Conservation (phyloP, 345 rosid genomes). For the Eucalyptus sp. region DNA sequence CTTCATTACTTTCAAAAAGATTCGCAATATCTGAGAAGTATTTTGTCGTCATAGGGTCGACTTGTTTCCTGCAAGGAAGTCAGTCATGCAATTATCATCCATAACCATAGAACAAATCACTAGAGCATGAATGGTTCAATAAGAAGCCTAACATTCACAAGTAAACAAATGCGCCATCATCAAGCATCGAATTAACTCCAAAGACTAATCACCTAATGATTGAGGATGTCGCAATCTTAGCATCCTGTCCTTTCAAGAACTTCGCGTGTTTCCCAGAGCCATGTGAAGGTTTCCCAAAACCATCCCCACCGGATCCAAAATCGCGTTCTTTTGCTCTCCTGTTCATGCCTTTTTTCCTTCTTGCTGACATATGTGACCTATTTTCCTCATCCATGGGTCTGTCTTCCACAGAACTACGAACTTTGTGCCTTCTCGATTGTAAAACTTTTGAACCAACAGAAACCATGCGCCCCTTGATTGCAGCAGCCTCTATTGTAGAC, state of each 20-base stretch:
- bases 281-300: slow-evolving; percentile 13
- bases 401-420: slow-evolving; percentile 7
- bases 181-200: neutral
- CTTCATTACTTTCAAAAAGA: slow-evolving; percentile 66
- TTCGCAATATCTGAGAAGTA: slow-evolving; percentile 75
- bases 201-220: slow-evolving; percentile 29
- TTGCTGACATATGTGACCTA: slow-evolving; percentile 22
- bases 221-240: slow-evolving; percentile 27
- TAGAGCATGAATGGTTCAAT: neutral
- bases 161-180: neutral
- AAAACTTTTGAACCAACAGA: slow-evolving; percentile 48
- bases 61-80: slow-evolving; percentile 50
- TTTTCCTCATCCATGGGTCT: slow-evolving; percentile 40
- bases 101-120: neutral
- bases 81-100: neutral
- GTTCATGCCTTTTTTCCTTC: slow-evolving; percentile 25
- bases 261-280: slow-evolving; percentile 9
- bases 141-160: neutral
- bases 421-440: slow-evolving; percentile 13
- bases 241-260: slow-evolving; percentile 22
- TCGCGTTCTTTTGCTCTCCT: slow-evolving; percentile 37
- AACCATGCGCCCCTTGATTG: slow-evolving; percentile 18
- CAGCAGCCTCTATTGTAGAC: neutral
- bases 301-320: slow-evolving; percentile 35
- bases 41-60: slow-evolving; percentile 73